phyloP scores from a whole-genome alignment of 2,329 filamentous ascomycete species.

The Seiridium unicorne region DNA sequence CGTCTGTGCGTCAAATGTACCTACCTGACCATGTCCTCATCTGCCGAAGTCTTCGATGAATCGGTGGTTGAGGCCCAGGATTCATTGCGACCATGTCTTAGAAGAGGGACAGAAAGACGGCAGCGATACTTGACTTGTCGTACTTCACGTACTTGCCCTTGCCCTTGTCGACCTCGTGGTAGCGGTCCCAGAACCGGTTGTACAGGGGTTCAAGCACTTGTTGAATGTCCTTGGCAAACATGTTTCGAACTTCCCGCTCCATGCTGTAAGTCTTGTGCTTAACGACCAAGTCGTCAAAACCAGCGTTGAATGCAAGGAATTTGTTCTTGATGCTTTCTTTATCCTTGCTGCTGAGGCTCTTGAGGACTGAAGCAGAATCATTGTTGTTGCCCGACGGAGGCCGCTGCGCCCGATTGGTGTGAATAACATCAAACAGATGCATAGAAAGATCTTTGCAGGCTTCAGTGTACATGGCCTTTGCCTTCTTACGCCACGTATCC shows the following conservation, averaged over 20 bases:
- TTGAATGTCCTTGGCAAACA: conserved; percentile 81
- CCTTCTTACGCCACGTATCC: conserved; percentile 85
- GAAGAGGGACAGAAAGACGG: conserved; percentile 56
- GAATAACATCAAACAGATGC: conserved; percentile 85
- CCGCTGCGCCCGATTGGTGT: conserved; percentile 74
- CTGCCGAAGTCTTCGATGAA: background rate
- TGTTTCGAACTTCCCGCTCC: conserved; percentile 83
- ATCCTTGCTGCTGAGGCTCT: conserved; percentile 82
- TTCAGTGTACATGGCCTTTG: conserved; percentile 76
- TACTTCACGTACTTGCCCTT: conserved; percentile 99
- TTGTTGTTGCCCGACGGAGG: conserved; percentile 68
- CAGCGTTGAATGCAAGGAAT: conserved; percentile 85
- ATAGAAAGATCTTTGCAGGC: conserved; percentile 86
- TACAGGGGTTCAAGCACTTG: conserved; percentile 93
- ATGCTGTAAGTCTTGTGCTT: conserved; percentile 83
- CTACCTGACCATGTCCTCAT: no score
- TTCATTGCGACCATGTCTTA: conserved; percentile 14
- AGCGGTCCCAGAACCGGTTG: conserved; percentile 92
- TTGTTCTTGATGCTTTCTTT: conserved; percentile 96
- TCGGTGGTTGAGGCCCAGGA: background rate
- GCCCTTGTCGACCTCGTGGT: conserved; percentile 96
- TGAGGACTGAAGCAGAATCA: conserved; percentile 82
- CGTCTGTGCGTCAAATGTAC: no score
- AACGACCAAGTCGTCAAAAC: conserved; percentile 84
- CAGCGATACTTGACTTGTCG: conserved; percentile 79